Conservation (phyloP, 2,329 filamentous ascomycete genomes). For the Aspergillus terreus region DNA sequence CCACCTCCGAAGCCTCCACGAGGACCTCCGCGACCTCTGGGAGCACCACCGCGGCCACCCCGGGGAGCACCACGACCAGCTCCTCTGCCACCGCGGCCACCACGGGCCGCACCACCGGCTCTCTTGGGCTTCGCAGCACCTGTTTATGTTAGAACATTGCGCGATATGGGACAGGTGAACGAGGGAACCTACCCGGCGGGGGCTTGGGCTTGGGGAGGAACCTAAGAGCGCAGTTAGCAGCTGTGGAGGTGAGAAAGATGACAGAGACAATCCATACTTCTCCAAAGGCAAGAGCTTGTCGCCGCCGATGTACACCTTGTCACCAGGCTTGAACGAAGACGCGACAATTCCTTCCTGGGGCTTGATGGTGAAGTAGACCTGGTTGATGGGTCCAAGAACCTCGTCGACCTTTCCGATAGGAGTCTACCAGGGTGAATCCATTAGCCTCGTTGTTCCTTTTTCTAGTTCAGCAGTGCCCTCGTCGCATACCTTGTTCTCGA, state of each 20-base stretch:
- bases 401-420: slow-evolving; percentile 96
- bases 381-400: slow-evolving; percentile 93
- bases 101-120: slow-evolving; percentile 57
- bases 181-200: slow-evolving; percentile 44
- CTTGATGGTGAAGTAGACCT: slow-evolving; percentile 98
- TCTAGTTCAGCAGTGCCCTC: not conserved
- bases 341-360: slow-evolving; percentile 95
- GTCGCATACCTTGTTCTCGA: slow-evolving; percentile 82
- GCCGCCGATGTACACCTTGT: slow-evolving; percentile 93
- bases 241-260: not conserved
- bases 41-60: slow-evolving; percentile 48
- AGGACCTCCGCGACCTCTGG: slow-evolving; percentile 53
- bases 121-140: slow-evolving; percentile 69
- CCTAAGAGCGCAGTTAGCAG: slow-evolving; percentile 34
- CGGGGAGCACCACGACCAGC: slow-evolving; percentile 44
- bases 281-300: slow-evolving; percentile 95
- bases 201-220: slow-evolving; percentile 94
- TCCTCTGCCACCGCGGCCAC: slow-evolving; percentile 46
- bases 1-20: slow-evolving; percentile 44
- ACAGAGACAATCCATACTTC: slow-evolving; percentile 48
- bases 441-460: not conserved
- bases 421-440: slow-evolving; percentile 49
- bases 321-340: slow-evolving; percentile 87
- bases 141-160: slow-evolving; percentile 23
- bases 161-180: not conserved